phyloP scores from a whole-genome alignment of 1,139 yeast genomes.

The Geotrichum siamense region DNA sequence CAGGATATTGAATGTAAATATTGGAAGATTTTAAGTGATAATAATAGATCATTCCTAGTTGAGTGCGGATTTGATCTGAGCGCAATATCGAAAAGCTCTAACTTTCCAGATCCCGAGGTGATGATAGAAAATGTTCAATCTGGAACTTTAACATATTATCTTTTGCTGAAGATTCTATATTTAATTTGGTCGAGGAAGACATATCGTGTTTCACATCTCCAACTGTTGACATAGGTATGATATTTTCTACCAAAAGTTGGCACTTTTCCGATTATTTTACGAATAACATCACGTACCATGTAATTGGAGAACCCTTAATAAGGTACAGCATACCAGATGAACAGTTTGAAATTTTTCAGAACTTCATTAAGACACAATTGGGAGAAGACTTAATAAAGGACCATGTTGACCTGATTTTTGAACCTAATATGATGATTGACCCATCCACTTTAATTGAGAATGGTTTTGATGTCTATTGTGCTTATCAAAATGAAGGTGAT shows the following conservation, averaged over 20 bases:
- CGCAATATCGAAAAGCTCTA: slow-evolving; percentile 43
- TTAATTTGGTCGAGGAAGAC: slow-evolving; percentile 38
- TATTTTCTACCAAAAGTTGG: slow-evolving; percentile 66
- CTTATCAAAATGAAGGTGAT: slow-evolving; percentile 75
- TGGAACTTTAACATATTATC: slow-evolving; percentile 71
- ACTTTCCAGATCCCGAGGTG: slow-evolving; percentile 40
- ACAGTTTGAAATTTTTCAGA: slow-evolving; percentile 47
- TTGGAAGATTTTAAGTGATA: slow-evolving; percentile 36
- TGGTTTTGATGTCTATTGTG: slow-evolving; percentile 54
- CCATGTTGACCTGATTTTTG: slow-evolving; percentile 78
- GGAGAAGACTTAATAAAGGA: slow-evolving; percentile 70
- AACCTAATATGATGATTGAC: slow-evolving; percentile 64
- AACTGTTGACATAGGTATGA: slow-evolving; percentile 50
- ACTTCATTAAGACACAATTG: slow-evolving; percentile 16
- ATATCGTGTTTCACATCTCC: slow-evolving; percentile 40
- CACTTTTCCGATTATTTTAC: slow-evolving; percentile 63
- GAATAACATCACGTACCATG: slow-evolving; percentile 54
- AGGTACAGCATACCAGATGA: slow-evolving; percentile 76
- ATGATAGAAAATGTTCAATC: slow-evolving; percentile 31
- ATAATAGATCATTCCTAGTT: slow-evolving; percentile 38
- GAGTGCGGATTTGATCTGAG: slow-evolving; percentile 44
- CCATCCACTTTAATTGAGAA: slow-evolving; percentile 50
- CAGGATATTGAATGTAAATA: slow-evolving; percentile 33
- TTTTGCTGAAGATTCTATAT: slow-evolving; percentile 45
- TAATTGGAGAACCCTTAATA: slow-evolving; percentile 56